Evolutionary conservation across 768 basidiomycete genomes (phyloP).

Genomic region (Kockovaella imperatae): DNA sequence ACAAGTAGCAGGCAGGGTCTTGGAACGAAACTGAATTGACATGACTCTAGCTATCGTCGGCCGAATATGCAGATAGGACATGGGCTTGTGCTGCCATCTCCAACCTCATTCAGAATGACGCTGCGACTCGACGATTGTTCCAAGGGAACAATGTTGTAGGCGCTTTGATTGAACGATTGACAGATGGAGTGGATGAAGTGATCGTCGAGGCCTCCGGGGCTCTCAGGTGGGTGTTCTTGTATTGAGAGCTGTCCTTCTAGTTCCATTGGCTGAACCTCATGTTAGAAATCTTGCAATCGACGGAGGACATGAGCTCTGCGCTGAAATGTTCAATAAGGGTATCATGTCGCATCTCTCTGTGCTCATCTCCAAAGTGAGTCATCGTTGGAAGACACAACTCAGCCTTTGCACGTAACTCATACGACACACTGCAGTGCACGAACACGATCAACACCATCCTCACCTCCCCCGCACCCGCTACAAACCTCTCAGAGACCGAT

Average conservation of each 20-base stretch:
- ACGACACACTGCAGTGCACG: slow-evolving; percentile 56
- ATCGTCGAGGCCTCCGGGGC: slow-evolving; percentile 81
- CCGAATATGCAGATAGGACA: slow-evolving; percentile 70
- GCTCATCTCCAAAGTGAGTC: slow-evolving; percentile 28
- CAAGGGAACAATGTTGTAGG: slow-evolving; percentile 89
- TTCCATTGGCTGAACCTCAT: not conserved
- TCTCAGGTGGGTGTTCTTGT: slow-evolving; percentile 56
- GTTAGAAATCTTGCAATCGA: slow-evolving; percentile 84
- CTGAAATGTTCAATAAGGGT: slow-evolving; percentile 95
- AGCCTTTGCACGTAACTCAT: no score
- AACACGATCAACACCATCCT: slow-evolving; percentile 59
- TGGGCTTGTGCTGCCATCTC: slow-evolving; percentile 97
- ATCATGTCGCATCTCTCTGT: slow-evolving; percentile 55
- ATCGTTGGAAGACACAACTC: not conserved
- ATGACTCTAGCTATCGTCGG: slow-evolving; percentile 32
- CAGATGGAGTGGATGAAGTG: slow-evolving; percentile 84
- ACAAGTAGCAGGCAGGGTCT: no score
- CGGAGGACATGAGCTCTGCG: slow-evolving; percentile 89
- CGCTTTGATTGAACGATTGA: slow-evolving; percentile 72
- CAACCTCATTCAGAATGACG: slow-evolving; percentile 89
- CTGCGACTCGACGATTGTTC: slow-evolving; percentile 77
- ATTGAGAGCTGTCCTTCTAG: not conserved
- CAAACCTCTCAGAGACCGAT: slow-evolving; percentile 57
- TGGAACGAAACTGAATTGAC: not conserved
- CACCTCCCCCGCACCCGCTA: slow-evolving; percentile 1